Conservation (phyloP, 345 rosid genomes). For the Viola odorata region DNA sequence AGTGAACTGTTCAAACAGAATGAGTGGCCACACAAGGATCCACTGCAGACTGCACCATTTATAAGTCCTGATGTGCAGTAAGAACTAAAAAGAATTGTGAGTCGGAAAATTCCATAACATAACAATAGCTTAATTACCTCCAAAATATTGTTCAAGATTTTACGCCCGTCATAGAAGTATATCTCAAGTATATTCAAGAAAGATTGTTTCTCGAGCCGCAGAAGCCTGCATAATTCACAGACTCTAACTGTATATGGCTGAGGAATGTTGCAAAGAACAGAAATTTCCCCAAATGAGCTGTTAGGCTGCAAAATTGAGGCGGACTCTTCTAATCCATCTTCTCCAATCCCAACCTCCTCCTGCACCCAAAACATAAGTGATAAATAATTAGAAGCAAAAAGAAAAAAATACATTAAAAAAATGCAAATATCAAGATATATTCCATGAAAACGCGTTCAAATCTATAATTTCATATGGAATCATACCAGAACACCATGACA, state of each 20-base stretch:
- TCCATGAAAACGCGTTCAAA: background rate
- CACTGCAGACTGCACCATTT: background rate
- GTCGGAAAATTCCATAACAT: background rate
- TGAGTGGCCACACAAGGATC: background rate
- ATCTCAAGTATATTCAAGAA: conserved; percentile 76
- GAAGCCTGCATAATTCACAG: conserved; percentile 64
- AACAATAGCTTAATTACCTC: conserved; percentile 41
- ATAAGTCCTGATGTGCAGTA: background rate
- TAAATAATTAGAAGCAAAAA: background rate
- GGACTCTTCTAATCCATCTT: conserved; percentile 77
- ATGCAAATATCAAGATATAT: conserved; percentile 1
- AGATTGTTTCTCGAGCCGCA: conserved; percentile 87
- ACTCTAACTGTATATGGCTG: conserved; percentile 85
- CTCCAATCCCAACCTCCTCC: conserved; percentile 63
- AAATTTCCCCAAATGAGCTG: conserved; percentile 79
- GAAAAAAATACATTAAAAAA: background rate
- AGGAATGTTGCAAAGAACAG: conserved; percentile 91
- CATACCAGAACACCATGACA: conserved; percentile 84
- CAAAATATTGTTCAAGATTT: conserved; percentile 68
- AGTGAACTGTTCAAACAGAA: background rate
- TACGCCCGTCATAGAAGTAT: conserved; percentile 84
- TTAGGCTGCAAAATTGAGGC: conserved; percentile 49
- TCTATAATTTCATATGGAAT: conserved; percentile 1
- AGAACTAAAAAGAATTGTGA: background rate
- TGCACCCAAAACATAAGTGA: conserved; percentile 16